A percentile compares a stretch with the other conserved stretches of the same genome.
phyloP scores from a whole-genome alignment of 805 yeast genomes.

The Candida ponderosae region DNA sequence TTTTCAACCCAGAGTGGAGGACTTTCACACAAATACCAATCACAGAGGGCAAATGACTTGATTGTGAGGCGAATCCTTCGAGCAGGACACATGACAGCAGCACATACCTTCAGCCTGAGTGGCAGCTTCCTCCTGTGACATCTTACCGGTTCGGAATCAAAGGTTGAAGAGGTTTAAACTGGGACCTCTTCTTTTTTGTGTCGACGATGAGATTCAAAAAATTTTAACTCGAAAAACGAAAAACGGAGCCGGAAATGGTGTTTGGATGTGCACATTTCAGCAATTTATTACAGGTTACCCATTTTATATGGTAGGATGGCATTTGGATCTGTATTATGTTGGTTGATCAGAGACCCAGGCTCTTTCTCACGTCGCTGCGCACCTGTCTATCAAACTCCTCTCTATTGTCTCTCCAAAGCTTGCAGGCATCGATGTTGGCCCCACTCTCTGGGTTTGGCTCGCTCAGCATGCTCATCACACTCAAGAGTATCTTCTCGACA shows the following conservation, averaged over 20 bases:
- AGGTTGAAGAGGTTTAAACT: background rate
- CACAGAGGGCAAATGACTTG: too few relatives aligned
- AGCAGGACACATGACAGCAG: too few relatives aligned
- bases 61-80: too few relatives aligned
- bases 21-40: too few relatives aligned
- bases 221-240: background rate
- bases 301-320: too few relatives aligned
- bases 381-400: slow-evolving; percentile 60
- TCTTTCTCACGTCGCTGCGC: slow-evolving; percentile 54
- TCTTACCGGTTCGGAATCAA: too few relatives aligned
- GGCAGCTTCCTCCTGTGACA: background rate
- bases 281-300: too few relatives aligned
- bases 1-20: too few relatives aligned
- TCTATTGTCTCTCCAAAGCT: slow-evolving; percentile 85
- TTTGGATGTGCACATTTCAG: too few relatives aligned
- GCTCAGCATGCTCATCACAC: slow-evolving; percentile 94
- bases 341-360: slow-evolving; percentile 46
- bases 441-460: slow-evolving; percentile 97
- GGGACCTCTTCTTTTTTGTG: background rate
- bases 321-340: too few relatives aligned
- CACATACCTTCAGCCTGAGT: background rate
- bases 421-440: slow-evolving; percentile 75
- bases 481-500: slow-evolving; percentile 88
- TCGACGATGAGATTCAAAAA: background rate
- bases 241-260: background rate